These are phyloP conservation scores for Penicillium robsamsonii DNA, from an alignment of 495 filamentous ascomycete species.

Conservation along the genomic window DNA sequence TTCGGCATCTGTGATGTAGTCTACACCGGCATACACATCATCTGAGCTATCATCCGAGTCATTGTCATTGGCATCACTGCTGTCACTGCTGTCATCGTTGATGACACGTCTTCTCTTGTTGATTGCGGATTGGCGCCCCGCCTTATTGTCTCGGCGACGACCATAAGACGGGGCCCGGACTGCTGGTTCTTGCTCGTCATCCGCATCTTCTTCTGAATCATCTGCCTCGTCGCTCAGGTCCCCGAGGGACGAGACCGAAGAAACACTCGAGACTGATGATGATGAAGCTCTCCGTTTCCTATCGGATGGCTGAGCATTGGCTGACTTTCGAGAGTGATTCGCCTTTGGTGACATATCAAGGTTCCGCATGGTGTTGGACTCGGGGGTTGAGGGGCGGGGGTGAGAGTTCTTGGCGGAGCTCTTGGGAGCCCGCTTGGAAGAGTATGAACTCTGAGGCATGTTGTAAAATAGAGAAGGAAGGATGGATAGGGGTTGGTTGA, in stretches of 20 bases:
- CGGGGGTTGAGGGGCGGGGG: conserved; percentile 26
- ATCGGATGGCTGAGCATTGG: conserved; percentile 27
- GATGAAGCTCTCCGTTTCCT: conserved; percentile 43
- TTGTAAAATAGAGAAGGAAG: conserved; percentile 9
- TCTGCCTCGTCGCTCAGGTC: conserved; percentile 42
- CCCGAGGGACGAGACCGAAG: conserved; percentile 41
- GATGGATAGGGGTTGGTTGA: not conserved
- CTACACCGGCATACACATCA: conserved; percentile 71
- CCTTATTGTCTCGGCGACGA: conserved; percentile 42
- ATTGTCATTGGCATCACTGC: conserved; percentile 35
- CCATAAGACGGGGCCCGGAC: conserved; percentile 53
- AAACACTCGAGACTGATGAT: conserved; percentile 45
- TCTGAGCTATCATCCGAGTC: conserved; percentile 50
- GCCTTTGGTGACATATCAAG: conserved; percentile 23
- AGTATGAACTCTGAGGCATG: conserved; percentile 35
- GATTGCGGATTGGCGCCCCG: conserved; percentile 40
- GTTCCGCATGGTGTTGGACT: conserved; percentile 20
- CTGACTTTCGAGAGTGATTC: conserved; percentile 29
- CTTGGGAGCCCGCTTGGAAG: conserved; percentile 36
- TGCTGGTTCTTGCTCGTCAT: conserved; percentile 52
- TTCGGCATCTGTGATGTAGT: conserved; percentile 74
- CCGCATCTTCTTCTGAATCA: conserved; percentile 48
- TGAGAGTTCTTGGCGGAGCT: conserved; percentile 25
- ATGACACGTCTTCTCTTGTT: conserved; percentile 51
- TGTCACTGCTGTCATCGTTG: conserved; percentile 66